Evolutionary conservation across 2,329 filamentous ascomycete genomes (phyloP), one percentile per base, ranked within the genome.

Genomic region (Aureobasidium leucospermi): DNA sequence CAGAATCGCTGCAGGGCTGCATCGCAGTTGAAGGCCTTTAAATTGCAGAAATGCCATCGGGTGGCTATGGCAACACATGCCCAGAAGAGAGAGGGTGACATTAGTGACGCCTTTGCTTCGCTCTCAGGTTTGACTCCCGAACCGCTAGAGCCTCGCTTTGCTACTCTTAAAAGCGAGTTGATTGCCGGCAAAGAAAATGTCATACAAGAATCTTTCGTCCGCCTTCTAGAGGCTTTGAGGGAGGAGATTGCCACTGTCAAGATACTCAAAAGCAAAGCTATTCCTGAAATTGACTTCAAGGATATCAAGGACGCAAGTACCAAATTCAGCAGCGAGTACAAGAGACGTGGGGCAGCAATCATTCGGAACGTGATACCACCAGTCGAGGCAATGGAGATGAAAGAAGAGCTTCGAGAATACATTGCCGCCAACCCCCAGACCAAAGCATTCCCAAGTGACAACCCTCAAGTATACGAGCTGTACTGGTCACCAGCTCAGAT

Each of bases 261-360:
- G 13, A 70, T 74, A 61, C 69, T 70, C 10, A 73, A 74, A 8
- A 72, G 73, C 13, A 72, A 70, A 23, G 67, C 74, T 41, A 71
- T 80, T 13, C 77, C 77, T 0, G 71, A 76, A 60, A 78, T 80
- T 39, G 67, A 77, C 59, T 79, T 76, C 67, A 72, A 72, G 34
- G 75, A 79, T 49, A 67, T 80, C 45, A 67, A 69, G 34, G 63
- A 76, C 59, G 76, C 79, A 57, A 78, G 81, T 3, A 74, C 79
- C 19, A 74, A 78, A 1, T 88, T 88, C 68, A 77, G 76, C 55
- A 74, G 74, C 51, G 80, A 81, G 66, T 75, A 86, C 53, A 79
- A 79, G 65, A 83, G 84, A 65, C 80, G 85, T 23, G 78, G 78
- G 9, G 77, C 78, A 0, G 76, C 76, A 4, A 73, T 79, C 4